These are phyloP conservation scores for Rhodomyrtus psidioides DNA, from an alignment of 441 rosid genomes.

Conservation along the genomic window DNA sequence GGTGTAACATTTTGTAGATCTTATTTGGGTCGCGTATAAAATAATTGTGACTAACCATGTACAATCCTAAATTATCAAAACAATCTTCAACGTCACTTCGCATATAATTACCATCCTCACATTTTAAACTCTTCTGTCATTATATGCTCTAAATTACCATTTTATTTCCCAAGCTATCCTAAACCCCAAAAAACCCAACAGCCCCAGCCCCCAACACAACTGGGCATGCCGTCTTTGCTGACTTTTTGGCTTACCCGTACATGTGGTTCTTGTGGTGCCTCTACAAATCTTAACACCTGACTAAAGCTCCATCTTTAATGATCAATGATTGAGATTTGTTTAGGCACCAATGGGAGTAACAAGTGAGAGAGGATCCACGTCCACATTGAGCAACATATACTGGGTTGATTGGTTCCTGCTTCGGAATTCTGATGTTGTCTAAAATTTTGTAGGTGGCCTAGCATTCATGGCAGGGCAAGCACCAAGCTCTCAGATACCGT, in stretches of 20 bases:
- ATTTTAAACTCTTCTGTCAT: background rate
- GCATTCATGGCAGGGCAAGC: slow-evolving; percentile 51
- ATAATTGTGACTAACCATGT: background rate
- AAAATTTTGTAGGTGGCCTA: slow-evolving; percentile 59
- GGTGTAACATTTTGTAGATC: background rate
- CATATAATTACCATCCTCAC: background rate
- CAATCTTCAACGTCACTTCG: background rate
- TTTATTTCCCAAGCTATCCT: background rate
- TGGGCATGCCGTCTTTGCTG: too few relatives aligned
- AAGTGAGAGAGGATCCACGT: background rate
- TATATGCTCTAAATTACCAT: background rate
- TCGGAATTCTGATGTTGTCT: background rate
- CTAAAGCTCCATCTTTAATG: background rate
- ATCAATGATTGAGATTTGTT: background rate
- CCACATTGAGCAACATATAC: background rate
- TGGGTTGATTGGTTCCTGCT: background rate
- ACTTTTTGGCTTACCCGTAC: background rate
- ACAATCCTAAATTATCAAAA: background rate
- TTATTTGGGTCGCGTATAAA: background rate
- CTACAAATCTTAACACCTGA: background rate
- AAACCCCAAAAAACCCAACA: background rate
- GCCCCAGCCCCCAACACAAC: background rate
- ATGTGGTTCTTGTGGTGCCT: background rate
- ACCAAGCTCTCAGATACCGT: slow-evolving; percentile 57
- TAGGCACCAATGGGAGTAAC: background rate